phyloP scores from a whole-genome alignment of 768 basidiomycete genomes.

The Phylloporus rhodoxanthus region DNA sequence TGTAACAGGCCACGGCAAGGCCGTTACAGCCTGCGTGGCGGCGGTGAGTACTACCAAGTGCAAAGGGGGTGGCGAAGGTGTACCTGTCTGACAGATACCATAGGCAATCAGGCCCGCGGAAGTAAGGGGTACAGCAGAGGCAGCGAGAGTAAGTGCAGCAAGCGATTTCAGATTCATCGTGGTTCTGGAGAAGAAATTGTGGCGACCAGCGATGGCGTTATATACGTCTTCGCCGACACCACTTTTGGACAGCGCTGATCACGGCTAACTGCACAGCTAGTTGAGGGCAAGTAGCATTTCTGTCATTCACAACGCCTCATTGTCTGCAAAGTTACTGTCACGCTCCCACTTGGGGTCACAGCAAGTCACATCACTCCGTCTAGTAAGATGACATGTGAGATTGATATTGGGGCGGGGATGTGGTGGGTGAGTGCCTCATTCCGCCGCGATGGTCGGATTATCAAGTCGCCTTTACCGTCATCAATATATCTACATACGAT shows the following conservation, averaged over 20 bases:
- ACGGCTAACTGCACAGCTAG: constrained; percentile 1
- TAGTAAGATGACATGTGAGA: no score
- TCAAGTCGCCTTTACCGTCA: no score
- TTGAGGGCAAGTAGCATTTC: constrained; percentile 3
- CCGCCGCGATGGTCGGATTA: no score
- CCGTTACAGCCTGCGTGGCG: constrained; percentile 20
- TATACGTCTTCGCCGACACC: background rate
- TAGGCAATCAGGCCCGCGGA: constrained; percentile 20
- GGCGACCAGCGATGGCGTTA: background rate
- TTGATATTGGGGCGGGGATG: no score
- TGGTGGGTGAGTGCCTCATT: no score
- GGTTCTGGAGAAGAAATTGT: background rate
- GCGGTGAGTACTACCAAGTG: background rate
- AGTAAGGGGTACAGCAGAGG: constrained; percentile 6
- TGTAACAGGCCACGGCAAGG: constrained; percentile 19
- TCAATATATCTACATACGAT: no score
- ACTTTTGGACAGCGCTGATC: constrained; percentile 2
- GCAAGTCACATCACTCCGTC: no score
- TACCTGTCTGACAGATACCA: constrained; percentile 23
- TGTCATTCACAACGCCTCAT: no score
- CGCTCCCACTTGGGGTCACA: no score
- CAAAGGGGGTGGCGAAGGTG: background rate
- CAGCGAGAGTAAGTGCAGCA: constrained; percentile 14
- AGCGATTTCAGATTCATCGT: constrained; percentile 25
- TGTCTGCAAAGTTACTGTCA: no score